A percentile compares a stretch with the other conserved stretches of the same genome.
These are phyloP conservation scores for Phyllosticta ampelicida DNA, from an alignment of 2,329 filamentous ascomycete species.

Conservation along the genomic window DNA sequence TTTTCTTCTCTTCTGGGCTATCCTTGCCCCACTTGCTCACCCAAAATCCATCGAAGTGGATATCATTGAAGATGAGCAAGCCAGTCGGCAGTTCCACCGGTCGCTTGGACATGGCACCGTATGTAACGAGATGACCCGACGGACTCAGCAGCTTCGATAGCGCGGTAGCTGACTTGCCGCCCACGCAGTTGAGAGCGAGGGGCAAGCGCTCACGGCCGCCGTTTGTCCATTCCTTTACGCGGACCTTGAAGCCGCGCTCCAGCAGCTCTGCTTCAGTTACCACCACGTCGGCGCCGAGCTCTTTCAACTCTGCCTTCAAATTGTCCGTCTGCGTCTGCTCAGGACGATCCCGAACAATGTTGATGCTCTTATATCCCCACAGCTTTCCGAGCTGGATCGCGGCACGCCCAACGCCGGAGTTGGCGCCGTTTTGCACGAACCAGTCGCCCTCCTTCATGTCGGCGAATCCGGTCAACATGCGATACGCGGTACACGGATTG, in stretches of 20 bases:
- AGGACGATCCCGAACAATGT: slow-evolving; percentile 64
- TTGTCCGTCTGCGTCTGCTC: slow-evolving; percentile 52
- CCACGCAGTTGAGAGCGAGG: slow-evolving; percentile 86
- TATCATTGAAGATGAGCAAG: slow-evolving; percentile 84
- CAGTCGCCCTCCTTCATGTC: slow-evolving; percentile 63
- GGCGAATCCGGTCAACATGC: slow-evolving; percentile 78
- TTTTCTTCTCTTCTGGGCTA: slow-evolving; percentile 61
- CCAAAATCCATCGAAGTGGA: slow-evolving; percentile 90
- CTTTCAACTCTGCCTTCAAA: slow-evolving; percentile 49
- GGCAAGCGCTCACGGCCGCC: slow-evolving; percentile 61
- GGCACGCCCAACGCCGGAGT: slow-evolving; percentile 81
- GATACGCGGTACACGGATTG: slow-evolving; percentile 89
- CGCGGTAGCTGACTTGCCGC: slow-evolving; percentile 70
- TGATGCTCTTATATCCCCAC: slow-evolving; percentile 87
- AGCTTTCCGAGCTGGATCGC: slow-evolving; percentile 77
- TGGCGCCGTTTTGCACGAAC: slow-evolving; percentile 96
- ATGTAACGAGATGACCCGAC: slow-evolving; percentile 72
- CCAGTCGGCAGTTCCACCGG: slow-evolving; percentile 72
- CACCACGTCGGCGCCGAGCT: slow-evolving; percentile 52
- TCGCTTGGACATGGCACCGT: slow-evolving; percentile 89
- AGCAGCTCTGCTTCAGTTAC: slow-evolving; percentile 52
- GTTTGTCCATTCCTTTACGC: slow-evolving; percentile 55
- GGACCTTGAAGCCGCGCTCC: slow-evolving; percentile 52
- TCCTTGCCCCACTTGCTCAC: slow-evolving; percentile 77
- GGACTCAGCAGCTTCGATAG: slow-evolving; percentile 62